Evolutionary conservation across 768 basidiomycete species (phyloP).

Genomic region (Mycena polygramma): DNA sequence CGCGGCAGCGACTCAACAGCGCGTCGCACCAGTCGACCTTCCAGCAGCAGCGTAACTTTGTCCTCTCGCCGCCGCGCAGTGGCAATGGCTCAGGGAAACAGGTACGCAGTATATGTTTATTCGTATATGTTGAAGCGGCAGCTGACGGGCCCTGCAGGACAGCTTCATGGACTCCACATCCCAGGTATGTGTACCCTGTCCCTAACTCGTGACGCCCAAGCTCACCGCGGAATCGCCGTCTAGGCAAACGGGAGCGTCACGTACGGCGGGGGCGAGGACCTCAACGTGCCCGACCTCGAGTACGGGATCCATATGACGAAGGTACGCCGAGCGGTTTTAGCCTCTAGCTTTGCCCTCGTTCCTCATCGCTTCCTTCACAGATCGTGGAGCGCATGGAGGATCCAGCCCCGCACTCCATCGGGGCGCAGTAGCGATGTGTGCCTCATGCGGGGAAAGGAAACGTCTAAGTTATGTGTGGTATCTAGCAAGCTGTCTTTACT

Average conservation of each 20-base stretch:
- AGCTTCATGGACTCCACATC: conserved; percentile 6
- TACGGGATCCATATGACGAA: conserved; percentile 57
- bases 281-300: conserved; percentile 33
- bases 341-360: too few relatives aligned
- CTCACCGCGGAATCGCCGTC: neutral
- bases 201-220: neutral
- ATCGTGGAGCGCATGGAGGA: conserved; percentile 53
- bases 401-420: conserved; percentile 16
- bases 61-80: conserved; percentile 30
- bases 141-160: neutral
- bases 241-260: conserved; percentile 40
- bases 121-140: neutral
- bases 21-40: conserved; percentile 38
- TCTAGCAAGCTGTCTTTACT: neutral
- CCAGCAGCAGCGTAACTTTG: conserved; percentile 41
- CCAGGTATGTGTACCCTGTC: neutral
- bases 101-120: neutral
- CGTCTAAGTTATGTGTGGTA: conserved; percentile 1
- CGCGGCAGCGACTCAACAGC: conserved; percentile 52
- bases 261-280: conserved; percentile 24
- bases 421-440: too few relatives aligned
- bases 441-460: too few relatives aligned
- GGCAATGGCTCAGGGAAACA: conserved; percentile 33
- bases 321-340: conserved; percentile 34
- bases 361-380: conserved; percentile 35